Percentiles rank a stretch among this genome's conserved stretches.
Evolutionary conservation across 2,329 filamentous ascomycete genomes (phyloP).

Genomic region (Xylaria arbuscula): DNA sequence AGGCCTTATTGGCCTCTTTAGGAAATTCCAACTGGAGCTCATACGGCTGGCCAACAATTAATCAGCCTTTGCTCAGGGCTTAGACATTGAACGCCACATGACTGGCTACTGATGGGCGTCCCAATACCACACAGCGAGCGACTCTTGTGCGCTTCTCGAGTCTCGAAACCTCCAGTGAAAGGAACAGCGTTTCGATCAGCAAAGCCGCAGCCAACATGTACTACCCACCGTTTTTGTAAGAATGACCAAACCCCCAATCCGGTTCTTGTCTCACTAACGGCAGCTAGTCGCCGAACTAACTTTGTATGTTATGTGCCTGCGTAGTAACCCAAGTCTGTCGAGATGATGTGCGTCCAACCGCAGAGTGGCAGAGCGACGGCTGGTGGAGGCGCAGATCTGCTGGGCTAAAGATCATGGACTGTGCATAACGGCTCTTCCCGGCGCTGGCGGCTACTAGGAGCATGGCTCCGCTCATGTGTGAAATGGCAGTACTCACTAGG

Average conservation of each 20-base stretch:
- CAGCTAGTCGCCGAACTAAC: constrained; percentile 5
- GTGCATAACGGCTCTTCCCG: not conserved
- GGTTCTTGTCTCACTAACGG: constrained; percentile 2
- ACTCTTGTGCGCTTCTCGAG: not conserved
- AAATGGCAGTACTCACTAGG: not conserved
- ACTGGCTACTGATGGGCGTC: constrained; percentile 13
- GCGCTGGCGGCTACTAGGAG: not conserved
- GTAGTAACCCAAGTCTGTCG: not conserved
- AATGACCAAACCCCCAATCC: constrained; percentile 9
- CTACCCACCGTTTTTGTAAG: constrained; percentile 20
- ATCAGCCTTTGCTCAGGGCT: constrained; percentile 33
- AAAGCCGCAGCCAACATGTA: constrained; percentile 5
- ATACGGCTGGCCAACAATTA: constrained; percentile 9
- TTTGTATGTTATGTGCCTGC: not conserved
- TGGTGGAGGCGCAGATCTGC: not conserved
- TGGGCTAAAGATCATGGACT: not conserved
- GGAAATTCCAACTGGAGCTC: constrained; percentile 15
- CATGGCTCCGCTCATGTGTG: not conserved
- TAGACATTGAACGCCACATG: constrained; percentile 32
- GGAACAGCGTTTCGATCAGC: constrained; percentile 15
- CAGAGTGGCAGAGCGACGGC: constrained; percentile 22
- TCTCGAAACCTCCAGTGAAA: constrained; percentile 10
- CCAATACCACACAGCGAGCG: constrained; percentile 18
- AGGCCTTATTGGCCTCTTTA: constrained; percentile 24
- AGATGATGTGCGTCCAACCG: constrained; percentile 17